Base-by-base conservation (phyloP, 2,329 filamentous ascomycete genomes). In the Penicillium sp. region DNA sequence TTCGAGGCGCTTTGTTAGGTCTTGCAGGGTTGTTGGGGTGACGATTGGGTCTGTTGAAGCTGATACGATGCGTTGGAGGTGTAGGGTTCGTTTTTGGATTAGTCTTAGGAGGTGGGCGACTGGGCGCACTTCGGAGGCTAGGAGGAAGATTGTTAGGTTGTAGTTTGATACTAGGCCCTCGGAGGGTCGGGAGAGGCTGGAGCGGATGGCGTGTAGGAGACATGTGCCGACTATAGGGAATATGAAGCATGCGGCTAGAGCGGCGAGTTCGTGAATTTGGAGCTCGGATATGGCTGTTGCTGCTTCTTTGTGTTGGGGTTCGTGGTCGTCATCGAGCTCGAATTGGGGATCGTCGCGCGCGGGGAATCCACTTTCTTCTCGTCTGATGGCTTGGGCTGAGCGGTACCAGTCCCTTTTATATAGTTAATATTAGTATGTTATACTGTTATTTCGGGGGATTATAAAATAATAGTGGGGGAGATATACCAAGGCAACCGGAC, bases 161-260 rank as follows among this genome's bases (percentile, higher is more conserved):
- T 93, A 95, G 73, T 96, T 90, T 5, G 91, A 96, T 7, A 97
- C 88, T 12, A 97, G 80, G 1, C 90, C 90, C 72, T 95, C 92
- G 0, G 91, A 92, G 0, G 90, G 90, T 2, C 90, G 83, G 25
- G 89, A 93, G 19, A 97, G 84, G 67, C 93, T 91, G 9, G 83
- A 84, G 50, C 93, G 86, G 58, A 97, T 89, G 21, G 85, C 80
- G 71, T 97, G 93, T 12, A 97, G 81, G 40, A 97, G 79, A 75
- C 89, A 94, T 29, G 93, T 90, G n/a, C 90, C 90, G 4, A 91
- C 71, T 0, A 91, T 69, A 0, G 93, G 93, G 31, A 90, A 88
- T 29, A 89, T 60, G 68, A 97, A 95, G 73, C 92, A 97, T 7
- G 88, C 87, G 0, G 85, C 64, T 17, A 97, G 80, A 0, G 93